Evolutionary conservation across 176 grass and related monocot genomes (phyloP), one percentile per base, ranked within the genome.

Genomic region (Hordeum marinum): DNA sequence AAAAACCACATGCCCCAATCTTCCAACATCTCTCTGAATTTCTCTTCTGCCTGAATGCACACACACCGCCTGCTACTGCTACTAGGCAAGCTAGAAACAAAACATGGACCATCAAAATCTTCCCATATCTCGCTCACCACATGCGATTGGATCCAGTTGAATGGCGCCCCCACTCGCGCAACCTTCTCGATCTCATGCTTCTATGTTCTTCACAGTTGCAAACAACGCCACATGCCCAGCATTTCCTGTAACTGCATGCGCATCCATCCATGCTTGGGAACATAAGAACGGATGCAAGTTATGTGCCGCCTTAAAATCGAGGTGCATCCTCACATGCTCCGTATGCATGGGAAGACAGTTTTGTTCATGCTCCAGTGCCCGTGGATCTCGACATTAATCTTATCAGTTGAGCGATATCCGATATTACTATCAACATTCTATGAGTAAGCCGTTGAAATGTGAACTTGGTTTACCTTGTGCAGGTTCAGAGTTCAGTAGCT

Each of bases 111-210:
- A 68, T 0, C 27, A 17, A 84, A 46, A 82, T 66, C 58, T 72
- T 74, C 63, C 17, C 23, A 34, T 55, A 90, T 90, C 79, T 71
- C 73, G 37, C 79, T 71, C 74, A 46, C 77, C 79, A 79, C 88
- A 46, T 79, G 84, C 24, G 3, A 15, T 7, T 78, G 64, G 72
- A 36, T 65, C 25, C 4, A 15, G 9, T n/a, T 83, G 34, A 84
- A 59, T 57, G 26, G 6, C 58, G 35, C 72, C 70, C 11, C 37
- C 68, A 39, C 21, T 80, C 24, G 31, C 52, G 54, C n/a, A 70
- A 69, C 18, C 50, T 76, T 18, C 23, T 7, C 50, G 50, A 17
- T 55, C n/a, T 76, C 21, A 75, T 59, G 46, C 59, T 72, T 18
- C 42, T 43, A 11, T 42, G 66, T 20, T 63, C 43, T 54, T 34